Evolutionary conservation across 768 basidiomycete genomes (phyloP).

Genomic region (Galerina marginata): DNA sequence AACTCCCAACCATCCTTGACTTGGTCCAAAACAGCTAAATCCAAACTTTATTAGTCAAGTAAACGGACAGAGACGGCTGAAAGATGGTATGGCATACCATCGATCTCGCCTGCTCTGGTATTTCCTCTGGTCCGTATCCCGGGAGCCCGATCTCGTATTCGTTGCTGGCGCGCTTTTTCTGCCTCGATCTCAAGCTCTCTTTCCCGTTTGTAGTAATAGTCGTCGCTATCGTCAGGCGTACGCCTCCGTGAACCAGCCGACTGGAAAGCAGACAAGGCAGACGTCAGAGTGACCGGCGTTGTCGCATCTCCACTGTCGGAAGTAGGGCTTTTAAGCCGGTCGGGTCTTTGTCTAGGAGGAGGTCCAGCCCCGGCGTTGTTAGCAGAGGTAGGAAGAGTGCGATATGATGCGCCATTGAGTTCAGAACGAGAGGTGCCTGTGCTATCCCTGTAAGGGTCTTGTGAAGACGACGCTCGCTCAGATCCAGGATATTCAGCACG

Average conservation of each 20-base stretch:
- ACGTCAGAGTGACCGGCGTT: constrained; percentile 54
- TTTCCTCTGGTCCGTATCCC: constrained; percentile 57
- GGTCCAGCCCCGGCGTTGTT: constrained; percentile 18
- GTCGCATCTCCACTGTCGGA: constrained; percentile 40
- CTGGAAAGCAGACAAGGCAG: constrained; percentile 74
- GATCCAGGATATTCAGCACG: constrained; percentile 61
- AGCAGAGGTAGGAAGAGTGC: constrained; percentile 15
- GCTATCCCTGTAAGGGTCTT: constrained; percentile 54
- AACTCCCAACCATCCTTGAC: constrained; percentile 92
- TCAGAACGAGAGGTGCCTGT: constrained; percentile 55
- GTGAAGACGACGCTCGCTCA: constrained; percentile 53
- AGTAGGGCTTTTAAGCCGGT: constrained; percentile 36
- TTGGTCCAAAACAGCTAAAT: constrained; percentile 78
- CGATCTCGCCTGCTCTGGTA: constrained; percentile 79
- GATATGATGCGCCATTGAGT: constrained; percentile 30
- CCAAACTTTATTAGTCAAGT: constrained; percentile 1
- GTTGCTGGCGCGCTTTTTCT: constrained; percentile 69
- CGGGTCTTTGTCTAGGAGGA: constrained; percentile 29
- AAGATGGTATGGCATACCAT: constrained; percentile 56
- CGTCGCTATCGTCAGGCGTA: constrained; percentile 56
- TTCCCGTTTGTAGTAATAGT: constrained; percentile 61
- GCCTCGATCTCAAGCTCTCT: constrained; percentile 65
- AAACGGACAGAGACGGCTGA: constrained; percentile 1
- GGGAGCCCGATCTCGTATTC: constrained; percentile 71
- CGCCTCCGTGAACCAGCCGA: constrained; percentile 65